Evolutionary conservation across 192 early-diverging fungal genomes (phyloP), one percentile per base, ranked within the genome.

Genomic region (Paraglomus brasilianum): DNA sequence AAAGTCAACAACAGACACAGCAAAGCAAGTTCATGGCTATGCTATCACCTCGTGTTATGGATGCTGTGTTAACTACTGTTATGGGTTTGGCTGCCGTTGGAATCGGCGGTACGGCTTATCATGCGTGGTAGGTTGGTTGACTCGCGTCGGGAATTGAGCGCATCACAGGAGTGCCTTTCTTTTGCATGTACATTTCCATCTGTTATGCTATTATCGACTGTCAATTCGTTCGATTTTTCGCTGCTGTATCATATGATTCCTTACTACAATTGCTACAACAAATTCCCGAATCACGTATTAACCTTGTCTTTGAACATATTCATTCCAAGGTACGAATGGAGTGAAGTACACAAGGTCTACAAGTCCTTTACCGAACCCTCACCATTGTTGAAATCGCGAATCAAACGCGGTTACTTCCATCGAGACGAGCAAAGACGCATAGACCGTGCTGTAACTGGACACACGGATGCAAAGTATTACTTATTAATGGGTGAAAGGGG

Each of bases 41-140:
- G 13, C 1, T 69, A 5, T 69, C 66, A 10, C 66, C 51, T 42
- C 66, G 66, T 45, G 66, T 69, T 1, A 69, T 69, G 66, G 66
- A 69, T 57, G 66, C 66, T n/a, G 66, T 69, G 15, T 69, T 69
- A 24, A 69, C 66, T 1, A 69, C 66, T 44, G 66, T 69, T 0
- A 69, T 69, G 66, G 66, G 66, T 14, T 57, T 69, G 46, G 66
- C 52, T 6, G 66, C 66, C 38, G 66, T 69, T 22, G 66, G 66
- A 17, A n/a, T 69, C 38, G 66, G 66, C 46, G 66, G 66, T 56
- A 53, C 57, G 44, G 0, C 57, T 9, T 69, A 69, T 69, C 66
- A 69, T 42, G 9, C 42, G 57, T 69, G 40, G 51, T 67, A 49
- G 30, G 38, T 53, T n/a, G n/a, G n/a, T n/a, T n/a, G n/a, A n/a